Percentiles rank a stretch among this genome's conserved stretches.
Conservation (phyloP, 2,329 filamentous ascomycete genomes). For the Dactylella cylindrospora region DNA sequence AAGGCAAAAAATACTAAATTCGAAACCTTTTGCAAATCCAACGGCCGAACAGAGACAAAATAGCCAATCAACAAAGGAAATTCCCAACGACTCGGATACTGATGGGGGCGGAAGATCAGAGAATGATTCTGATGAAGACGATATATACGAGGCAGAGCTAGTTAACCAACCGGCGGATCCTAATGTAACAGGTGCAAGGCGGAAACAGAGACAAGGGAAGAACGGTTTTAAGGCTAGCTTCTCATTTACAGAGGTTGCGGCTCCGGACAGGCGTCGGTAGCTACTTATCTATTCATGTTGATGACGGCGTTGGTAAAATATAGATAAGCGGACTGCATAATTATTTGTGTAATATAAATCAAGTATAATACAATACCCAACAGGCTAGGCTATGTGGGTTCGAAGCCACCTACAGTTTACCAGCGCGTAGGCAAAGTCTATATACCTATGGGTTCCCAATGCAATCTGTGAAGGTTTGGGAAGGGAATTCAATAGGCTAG, state of each 20-base stretch:
- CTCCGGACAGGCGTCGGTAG: constrained; percentile 22
- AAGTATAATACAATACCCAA: too few species aligned
- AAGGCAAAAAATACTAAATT: constrained; percentile 81
- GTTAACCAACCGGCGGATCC: constrained; percentile 53
- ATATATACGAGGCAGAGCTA: constrained; percentile 87
- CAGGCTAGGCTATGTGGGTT: too few species aligned
- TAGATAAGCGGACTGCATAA: too few species aligned
- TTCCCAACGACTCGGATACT: constrained; percentile 70
- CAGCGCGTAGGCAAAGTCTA: too few species aligned
- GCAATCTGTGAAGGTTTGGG: too few species aligned
- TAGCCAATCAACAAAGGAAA: constrained; percentile 63
- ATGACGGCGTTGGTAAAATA: too few species aligned
- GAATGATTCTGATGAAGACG: constrained; percentile 69
- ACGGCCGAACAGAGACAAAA: constrained; percentile 47
- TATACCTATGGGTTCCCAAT: too few species aligned
- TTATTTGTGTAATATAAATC: too few species aligned
- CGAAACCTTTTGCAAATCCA: constrained; percentile 78
- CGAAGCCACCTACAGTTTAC: too few species aligned
- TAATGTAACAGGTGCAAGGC: constrained; percentile 70
- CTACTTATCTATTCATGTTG: too few species aligned
- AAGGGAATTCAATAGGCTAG: too few species aligned
- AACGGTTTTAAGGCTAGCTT: constrained; percentile 52
- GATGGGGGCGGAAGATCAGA: constrained; percentile 60
- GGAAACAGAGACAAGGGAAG: constrained; percentile 61
- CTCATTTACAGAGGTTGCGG: constrained; percentile 17